Base-by-base conservation (phyloP, 345 rosid genomes). In the Bruguiera sexangula region DNA sequence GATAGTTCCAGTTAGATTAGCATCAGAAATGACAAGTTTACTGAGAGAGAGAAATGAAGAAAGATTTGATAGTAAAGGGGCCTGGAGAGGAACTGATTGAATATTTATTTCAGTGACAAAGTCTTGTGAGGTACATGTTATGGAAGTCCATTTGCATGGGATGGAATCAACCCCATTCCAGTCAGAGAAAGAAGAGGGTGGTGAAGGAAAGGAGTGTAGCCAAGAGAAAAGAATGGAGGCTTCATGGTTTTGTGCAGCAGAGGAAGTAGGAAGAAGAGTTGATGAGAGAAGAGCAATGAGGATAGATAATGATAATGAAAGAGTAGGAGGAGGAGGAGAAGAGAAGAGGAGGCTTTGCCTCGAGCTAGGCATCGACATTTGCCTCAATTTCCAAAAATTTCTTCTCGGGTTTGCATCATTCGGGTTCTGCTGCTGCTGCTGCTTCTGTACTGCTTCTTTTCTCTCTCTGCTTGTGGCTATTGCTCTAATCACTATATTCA, bases 121-220 rank as follows among this genome's bases (percentile, higher is more conserved):
- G 52, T 89, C 90, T 69, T 76, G 84, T 31, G 85, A 66, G 20
- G 96, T 86, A 20, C 97, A 93, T 57, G 83, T 82, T 59, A 93
- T 80, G 82, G 82, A 86, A 80, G 91, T 74, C 98, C 97, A 93
- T 74, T 81, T 81, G 76, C 98, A 93, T 39, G 98, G 96, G 18
- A 79, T 74, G 63, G 80, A 34, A 79, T 90, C 94, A 34, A 68
- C 69, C 54, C 56, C 70, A 79, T 89, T 91, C 98, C 97, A 93
- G 72, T 77, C 70, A 8, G 87, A 83, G 57, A 83, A 74, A 63
- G 72, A 76, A 56, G 89, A 71, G 2, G 87, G 71, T 51, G 82
- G 53, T 19, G 73, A 59, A 24, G 82, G 29, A 65, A 89, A 83
- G 62, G 89, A 85, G 62, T 78, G 84, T 22, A 89, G 78, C 96